These are phyloP conservation scores for Jaenimonas drosophilae DNA, from an alignment of 208 protist genomes.

Conservation along the genomic window DNA sequence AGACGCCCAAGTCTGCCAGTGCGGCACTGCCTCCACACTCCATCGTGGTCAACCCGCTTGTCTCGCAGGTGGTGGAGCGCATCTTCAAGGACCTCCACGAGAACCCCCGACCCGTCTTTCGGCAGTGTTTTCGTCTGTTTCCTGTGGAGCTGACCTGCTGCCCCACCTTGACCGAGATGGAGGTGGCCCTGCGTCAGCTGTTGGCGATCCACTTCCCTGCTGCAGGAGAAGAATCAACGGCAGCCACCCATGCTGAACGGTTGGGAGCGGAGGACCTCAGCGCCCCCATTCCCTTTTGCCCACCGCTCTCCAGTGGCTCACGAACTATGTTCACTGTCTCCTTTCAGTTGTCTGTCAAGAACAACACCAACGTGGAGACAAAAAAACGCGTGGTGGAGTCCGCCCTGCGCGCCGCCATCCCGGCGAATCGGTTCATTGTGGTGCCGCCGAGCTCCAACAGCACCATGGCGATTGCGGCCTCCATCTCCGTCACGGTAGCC, in stretches of 20 bases:
- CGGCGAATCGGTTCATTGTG: slow-evolving; percentile 71
- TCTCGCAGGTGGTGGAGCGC: slow-evolving; percentile 57
- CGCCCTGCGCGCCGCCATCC: slow-evolving; percentile 36
- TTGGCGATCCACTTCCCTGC: slow-evolving; percentile 42
- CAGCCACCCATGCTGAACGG: neutral
- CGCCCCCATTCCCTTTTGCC: neutral
- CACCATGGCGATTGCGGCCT: slow-evolving; percentile 8
- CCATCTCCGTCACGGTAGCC: slow-evolving; percentile 38
- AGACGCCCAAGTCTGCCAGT: neutral
- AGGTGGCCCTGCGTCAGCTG: slow-evolving; percentile 31
- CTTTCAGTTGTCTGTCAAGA: slow-evolving; percentile 66
- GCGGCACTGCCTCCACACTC: slow-evolving; percentile 22
- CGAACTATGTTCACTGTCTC: slow-evolving; percentile 27
- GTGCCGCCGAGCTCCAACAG: slow-evolving; percentile 12
- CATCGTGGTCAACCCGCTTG: slow-evolving; percentile 67
- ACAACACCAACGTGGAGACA: slow-evolving; percentile 72
- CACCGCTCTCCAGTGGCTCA: neutral
- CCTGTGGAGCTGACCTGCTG: slow-evolving; percentile 80
- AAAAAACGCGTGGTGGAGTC: slow-evolving; percentile 36
- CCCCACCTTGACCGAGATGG: slow-evolving; percentile 68
- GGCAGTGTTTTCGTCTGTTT: slow-evolving; percentile 68
- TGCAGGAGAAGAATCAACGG: neutral
- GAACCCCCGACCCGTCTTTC: slow-evolving; percentile 50
- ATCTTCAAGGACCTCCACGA: slow-evolving; percentile 52
- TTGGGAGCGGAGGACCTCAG: neutral